Base-by-base conservation (phyloP, 768 basidiomycete genomes). In the Phaeotremella fagi region DNA sequence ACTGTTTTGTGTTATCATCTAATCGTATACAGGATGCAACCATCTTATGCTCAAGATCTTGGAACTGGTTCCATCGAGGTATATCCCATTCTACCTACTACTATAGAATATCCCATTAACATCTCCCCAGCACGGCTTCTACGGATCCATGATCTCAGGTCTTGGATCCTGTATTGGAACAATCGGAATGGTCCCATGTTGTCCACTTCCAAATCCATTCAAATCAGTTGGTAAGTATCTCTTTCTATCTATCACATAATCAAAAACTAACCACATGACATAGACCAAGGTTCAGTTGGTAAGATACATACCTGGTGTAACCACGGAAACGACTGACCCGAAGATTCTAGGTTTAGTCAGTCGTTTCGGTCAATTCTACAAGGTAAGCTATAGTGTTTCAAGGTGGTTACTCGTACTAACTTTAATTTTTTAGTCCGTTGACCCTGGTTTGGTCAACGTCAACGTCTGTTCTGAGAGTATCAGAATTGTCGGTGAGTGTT, bases 281-380 rank as follows among this genome's bases (percentile, higher is more conserved):
- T 18, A 59, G 68, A 58, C 60, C 63, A 68, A 47, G 75, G 59
- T 27, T 65, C 64, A 4, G 67, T 69, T 49, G 67, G 66, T 58
- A 41, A n/a, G 57, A 52, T 22, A n/a, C 41, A 20, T 9, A 9
- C 16, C 16, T 27, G 9, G 43, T 9, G 33, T 22, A 11, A 38
- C 18, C 23, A 53, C 49, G 43, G 65, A 88, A n/a, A n/a, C n/a
- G n/a, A n/a, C n/a, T n/a, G n/a, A n/a, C n/a, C n/a, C n/a, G n/a
- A 88, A 90, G 25, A 84, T 85, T 50, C 89, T 92, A 60, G 92
- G 92, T 50, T 80, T 98, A 54, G 84, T 98, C 68, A 85, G 87
- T 29, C 85, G 90, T 54, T 97, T 97, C 66, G 92, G 92, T 45
- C 83, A 94, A 70, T 94, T 97, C 80, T 94, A 94, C 83, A 90